These are phyloP conservation scores for Pseudogymnoascus sp. DNA, from an alignment of 2,329 filamentous ascomycete genomes.

Conservation along the genomic window DNA sequence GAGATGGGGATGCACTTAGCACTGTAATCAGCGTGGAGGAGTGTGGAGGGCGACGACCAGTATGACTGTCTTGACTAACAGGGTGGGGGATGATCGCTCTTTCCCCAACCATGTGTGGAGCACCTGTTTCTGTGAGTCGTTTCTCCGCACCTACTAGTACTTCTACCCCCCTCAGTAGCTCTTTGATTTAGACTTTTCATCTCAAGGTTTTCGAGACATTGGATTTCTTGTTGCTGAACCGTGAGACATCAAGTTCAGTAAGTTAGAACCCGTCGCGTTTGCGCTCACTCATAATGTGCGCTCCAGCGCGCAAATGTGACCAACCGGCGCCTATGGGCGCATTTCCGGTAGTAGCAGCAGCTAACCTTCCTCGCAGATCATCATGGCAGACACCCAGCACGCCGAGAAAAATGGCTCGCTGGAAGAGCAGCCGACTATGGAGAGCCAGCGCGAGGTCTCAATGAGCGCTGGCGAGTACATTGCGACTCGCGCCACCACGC, in stretches of 20 bases:
- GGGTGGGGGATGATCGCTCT: not conserved
- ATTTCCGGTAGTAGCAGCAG: not conserved
- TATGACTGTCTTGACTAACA: not conserved
- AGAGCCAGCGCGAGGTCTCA: not conserved
- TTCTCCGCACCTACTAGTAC: not conserved
- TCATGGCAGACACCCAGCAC: not conserved
- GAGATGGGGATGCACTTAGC: not conserved
- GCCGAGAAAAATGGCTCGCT: not conserved
- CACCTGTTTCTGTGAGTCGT: not conserved
- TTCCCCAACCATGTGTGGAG: not conserved
- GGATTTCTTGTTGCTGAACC: not conserved
- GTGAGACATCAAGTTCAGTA: not conserved
- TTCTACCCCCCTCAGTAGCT: not conserved
- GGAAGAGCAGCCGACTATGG: not conserved
- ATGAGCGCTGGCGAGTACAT: conserved; percentile 33
- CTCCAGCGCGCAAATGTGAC: not conserved
- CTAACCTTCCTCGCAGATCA: not conserved
- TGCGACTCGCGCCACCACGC: conserved; percentile 42
- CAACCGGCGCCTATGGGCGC: not conserved
- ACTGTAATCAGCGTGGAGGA: not conserved
- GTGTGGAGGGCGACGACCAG: not conserved
- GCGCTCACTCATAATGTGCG: not conserved
- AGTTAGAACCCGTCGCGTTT: not conserved
- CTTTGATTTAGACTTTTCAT: not conserved
- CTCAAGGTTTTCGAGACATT: not conserved